Base-by-base conservation (phyloP, 1,139 yeast species). In the Pichia sp. region DNA sequence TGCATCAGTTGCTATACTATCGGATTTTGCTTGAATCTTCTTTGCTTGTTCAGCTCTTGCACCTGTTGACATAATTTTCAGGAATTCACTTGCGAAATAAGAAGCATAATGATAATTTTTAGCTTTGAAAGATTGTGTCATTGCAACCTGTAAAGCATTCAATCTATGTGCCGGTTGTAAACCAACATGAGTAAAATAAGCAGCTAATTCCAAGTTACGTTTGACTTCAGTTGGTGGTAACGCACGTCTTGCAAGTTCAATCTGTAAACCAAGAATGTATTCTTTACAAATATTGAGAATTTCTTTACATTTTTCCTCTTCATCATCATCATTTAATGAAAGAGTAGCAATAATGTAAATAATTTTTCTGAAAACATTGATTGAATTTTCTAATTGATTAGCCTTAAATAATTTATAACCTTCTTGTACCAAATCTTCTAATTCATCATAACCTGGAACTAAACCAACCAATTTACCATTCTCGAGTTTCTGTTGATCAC, bases 141-240 rank as follows among this genome's bases (percentile, higher is more conserved):
- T 84, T 31, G 99, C 98, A 46, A 88, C 95, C 61, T 86, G 93
- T 54, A 88, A 71, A 10, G 98, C 96, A 58, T 88, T 82, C 41
- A 83, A 74, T 48, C 80, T 77, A 62, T 93, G 98, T 6, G 82
- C 80, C 35, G 84, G 79, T 52, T 84, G 88, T 53, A 93, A 74
- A 52, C 81, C 76, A 31, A 89, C 81, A 59, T 78, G 78, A 15
- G 98, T 86, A 68, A 93, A 93, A 64, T 89, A 91, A 1, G 97
- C 95, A 5, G 97, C 97, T 52, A 93, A 71, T 62, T 91, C 98
- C 57, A 93, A 72, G 59, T 85, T 88, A 49, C 97, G 81, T 64
- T 86, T 83, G 41, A 81, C 68, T 46, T 86, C 85, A 22, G 68
- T 66, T 4, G 80, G 69, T 31, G 83, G 85, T 45, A 89, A 67